Evolutionary conservation across 2,329 filamentous ascomycete genomes (phyloP), one percentile per base, ranked within the genome.

Genomic region (Nannizziopsis arthrosporioides): DNA sequence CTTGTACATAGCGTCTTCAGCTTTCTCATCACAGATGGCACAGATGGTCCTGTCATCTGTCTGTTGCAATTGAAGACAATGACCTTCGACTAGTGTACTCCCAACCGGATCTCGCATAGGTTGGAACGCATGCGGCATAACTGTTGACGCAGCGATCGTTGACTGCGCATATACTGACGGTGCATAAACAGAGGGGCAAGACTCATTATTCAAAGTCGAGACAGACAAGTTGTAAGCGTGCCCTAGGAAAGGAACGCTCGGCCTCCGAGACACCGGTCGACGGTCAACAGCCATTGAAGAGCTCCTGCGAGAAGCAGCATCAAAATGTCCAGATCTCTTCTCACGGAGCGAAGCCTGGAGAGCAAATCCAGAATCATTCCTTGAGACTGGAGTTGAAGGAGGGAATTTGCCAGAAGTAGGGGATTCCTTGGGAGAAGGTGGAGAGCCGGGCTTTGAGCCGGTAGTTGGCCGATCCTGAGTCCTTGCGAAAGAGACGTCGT

Each of bases 281-380:
- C 80, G 81, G 56, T 86, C 85, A 61, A 89, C 73, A 27, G 83
- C 85, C 65, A 94, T 93, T 1, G 89, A 94, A n/a, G 89, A 94
- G 69, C 89, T 95, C 55, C 90, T 80, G 51, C 89, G 79, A n/a
- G 84, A 84, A 55, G 73, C 67, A 49, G 83, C 79, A 59, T 92
- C 85, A 56, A 96, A 94, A 63, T 95, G 87, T 1, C 85, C 89
- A 2, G 92, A 96, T 44, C 90, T 80, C 71, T 96, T 98, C 68
- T 96, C 92, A 30, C 88, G 81, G 49, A 98, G 72, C 3, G 86
- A 94, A 14, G 85, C 80, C 53, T 89, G 82, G 48, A 94, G 72
- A 32, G 86, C 85, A 64, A 92, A 93, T 1, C 87, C 90, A 3
- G 90, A 95, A 61, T 98, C 92, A 59, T 84, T 93, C 12, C 88